phyloP scores from a whole-genome alignment of 73 alveolate genomes.

The Stentor coeruleus region DNA sequence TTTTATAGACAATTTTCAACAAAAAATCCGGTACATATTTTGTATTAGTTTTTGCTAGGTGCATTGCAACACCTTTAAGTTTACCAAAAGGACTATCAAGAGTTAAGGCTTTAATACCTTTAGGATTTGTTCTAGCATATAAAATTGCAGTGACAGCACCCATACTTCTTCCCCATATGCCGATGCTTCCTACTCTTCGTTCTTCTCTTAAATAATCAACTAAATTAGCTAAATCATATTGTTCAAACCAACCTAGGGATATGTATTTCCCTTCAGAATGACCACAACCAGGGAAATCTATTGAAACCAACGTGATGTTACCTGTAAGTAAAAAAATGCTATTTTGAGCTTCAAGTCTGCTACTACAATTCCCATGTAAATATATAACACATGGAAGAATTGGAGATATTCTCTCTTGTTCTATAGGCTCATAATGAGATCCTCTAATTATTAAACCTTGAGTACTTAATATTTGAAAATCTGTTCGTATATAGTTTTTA shows the following conservation, averaged over 20 bases:
- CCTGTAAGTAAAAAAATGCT: slow-evolving; percentile 60
- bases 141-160: slow-evolving; percentile 91
- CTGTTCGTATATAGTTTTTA: slow-evolving; percentile 48
- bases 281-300: slow-evolving; percentile 65
- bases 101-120: slow-evolving; percentile 59
- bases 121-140: slow-evolving; percentile 63
- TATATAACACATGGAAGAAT: slow-evolving; percentile 82
- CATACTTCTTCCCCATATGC: slow-evolving; percentile 94
- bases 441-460: slow-evolving; percentile 56
- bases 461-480: slow-evolving; percentile 45
- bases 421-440: slow-evolving; percentile 76
- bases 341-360: slow-evolving; percentile 87
- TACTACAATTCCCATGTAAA: slow-evolving; percentile 89
- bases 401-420: slow-evolving; percentile 58
- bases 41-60: slow-evolving; percentile 60
- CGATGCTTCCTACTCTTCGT: slow-evolving; percentile 67
- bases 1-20: slow-evolving; percentile 64
- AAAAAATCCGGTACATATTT: slow-evolving; percentile 45
- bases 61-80: slow-evolving; percentile 67
- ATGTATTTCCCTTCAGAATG: slow-evolving; percentile 61
- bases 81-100: slow-evolving; percentile 82
- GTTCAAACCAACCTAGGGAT: slow-evolving; percentile 55
- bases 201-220: slow-evolving; percentile 41
- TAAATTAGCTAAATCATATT: slow-evolving; percentile 57
- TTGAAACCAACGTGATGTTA: slow-evolving; percentile 62